Evolutionary conservation across 1,139 yeast species (phyloP), one percentile per base, ranked within the genome.

Genomic region (Protomyces gravidus): DNA sequence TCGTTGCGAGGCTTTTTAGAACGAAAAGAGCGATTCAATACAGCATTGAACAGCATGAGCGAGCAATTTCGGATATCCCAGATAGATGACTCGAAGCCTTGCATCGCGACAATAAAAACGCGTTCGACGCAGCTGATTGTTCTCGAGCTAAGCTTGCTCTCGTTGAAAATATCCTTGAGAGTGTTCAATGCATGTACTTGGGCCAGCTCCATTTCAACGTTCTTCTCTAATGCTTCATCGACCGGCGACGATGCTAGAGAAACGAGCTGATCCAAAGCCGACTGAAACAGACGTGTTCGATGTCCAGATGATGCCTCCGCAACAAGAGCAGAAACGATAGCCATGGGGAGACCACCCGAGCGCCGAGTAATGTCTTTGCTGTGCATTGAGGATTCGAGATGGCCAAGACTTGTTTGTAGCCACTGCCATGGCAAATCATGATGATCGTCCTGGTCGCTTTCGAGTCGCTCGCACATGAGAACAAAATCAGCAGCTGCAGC

Each of bases 171-270:
- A 5, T 84, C 84, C 64, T 81, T 82, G 62, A 92, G 80, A 68
- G 95, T 86, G 68, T 92, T 92, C 69, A 88, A 83, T 0, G 97
- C 97, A 72, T 90, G 95, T 0, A 90, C 96, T 69, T 90, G 97
- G 0, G 97, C 92, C 26, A 88, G 75, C 67, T 88, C 95, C 64
- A 81, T 75, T 62, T 78, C 81, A n/a, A 62, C 62, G 32, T 51
- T 60, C 63, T 83, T 76, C 13, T 77, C 80, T 26, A 74, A 72
- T 15, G 74, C 75, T 3, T 71, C 69, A n/a, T 79, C 63, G 3
- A 67, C 75, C 0, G 85, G 82, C 5, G 70, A 61, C 26, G 45
- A 32, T 11, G 65, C 66, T 33, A 66, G 61, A 17, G 36, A 39
- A 2, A 60, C 56, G 4, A 90, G 73, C 45, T 73, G 69, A 0